These are phyloP conservation scores for Aspergillus sclerotiicarbonarius DNA, from an alignment of 495 filamentous ascomycete genomes.

Conservation along the genomic window DNA sequence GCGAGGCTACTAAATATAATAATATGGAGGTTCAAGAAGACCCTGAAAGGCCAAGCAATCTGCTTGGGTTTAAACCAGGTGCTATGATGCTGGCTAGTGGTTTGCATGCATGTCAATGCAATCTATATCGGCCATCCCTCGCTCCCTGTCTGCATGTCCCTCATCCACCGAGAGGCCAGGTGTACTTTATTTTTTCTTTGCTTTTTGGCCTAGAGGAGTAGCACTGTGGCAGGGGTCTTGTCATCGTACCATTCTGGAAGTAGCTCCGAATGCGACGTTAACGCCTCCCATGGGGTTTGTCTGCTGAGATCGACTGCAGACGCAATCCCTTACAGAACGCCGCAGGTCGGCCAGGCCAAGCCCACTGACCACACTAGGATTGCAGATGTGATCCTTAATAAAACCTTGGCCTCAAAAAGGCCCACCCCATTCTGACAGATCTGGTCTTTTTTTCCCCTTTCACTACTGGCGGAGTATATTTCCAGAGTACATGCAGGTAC, in stretches of 20 bases:
- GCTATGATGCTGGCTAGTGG: neutral
- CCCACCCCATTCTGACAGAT: slow-evolving; percentile 29
- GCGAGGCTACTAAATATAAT: slow-evolving; percentile 1
- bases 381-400: slow-evolving; percentile 44
- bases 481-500: neutral
- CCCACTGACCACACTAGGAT: slow-evolving; percentile 32
- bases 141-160: too few species aligned
- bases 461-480: neutral
- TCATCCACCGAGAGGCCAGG: too few species aligned
- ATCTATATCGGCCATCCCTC: too few species aligned
- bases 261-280: neutral
- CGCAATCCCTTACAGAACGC: slow-evolving; percentile 17
- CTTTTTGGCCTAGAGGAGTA: neutral
- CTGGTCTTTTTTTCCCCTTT: neutral
- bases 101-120: neutral
- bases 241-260: neutral
- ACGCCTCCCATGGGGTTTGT: neutral
- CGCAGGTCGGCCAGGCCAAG: slow-evolving; percentile 30
- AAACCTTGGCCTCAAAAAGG: slow-evolving; percentile 39
- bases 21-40: neutral
- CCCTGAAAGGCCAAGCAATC: slow-evolving; percentile 2
- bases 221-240: neutral
- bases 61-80: neutral
- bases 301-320: neutral
- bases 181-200: too few species aligned